Base-by-base conservation (phyloP, 2,329 filamentous ascomycete species). In the Curvularia lunata region DNA sequence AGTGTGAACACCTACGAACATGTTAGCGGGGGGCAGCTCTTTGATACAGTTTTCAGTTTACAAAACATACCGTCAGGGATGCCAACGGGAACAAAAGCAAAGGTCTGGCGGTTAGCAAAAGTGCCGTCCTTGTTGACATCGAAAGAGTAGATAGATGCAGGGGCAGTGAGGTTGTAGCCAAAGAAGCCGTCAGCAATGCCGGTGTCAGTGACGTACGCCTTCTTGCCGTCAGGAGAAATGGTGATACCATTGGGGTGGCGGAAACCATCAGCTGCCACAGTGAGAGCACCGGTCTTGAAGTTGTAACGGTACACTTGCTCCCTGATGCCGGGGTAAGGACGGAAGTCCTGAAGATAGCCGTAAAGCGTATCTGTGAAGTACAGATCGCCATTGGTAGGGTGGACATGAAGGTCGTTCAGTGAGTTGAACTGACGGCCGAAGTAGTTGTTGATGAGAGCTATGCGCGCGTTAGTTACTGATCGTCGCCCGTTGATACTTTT, bases 321-420 rank as follows among this genome's bases (percentile, higher is more conserved):
- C 2, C 61, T 64, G 1, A 73, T 65, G 42, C 64, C 63, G 5
- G 70, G 69, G 13, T 61, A 58, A 16, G 67, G 67, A 25, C 67
- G 67, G 58, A 69, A 68, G 28, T 67, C 52, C 45, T 69, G 67
- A 34, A 67, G 57, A 58, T 56, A 67, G 38, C 66, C 69, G 34
- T 68, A 71, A 21, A 73, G 59, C 16, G 78, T 77, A 55, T 82
- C 80, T 7, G 80, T 82, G 69, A 82, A 82, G 77, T 79, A 82
- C 55, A 82, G 74, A 48, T 78, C 75, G 37, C 77, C 77, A 7
- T 75, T 74, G 30, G 52, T 59, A 8, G 71, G 67, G 58, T 75
- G 72, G 10, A 80, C 72, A 32, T 70, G 66, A 6, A 80, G 55
- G 52, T 81, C 79, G 54, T 80, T 75, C 43, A 79, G 65, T 3